phyloP scores from a whole-genome alignment of 2,329 filamentous ascomycete species.

The Celoporthe dispersa region DNA sequence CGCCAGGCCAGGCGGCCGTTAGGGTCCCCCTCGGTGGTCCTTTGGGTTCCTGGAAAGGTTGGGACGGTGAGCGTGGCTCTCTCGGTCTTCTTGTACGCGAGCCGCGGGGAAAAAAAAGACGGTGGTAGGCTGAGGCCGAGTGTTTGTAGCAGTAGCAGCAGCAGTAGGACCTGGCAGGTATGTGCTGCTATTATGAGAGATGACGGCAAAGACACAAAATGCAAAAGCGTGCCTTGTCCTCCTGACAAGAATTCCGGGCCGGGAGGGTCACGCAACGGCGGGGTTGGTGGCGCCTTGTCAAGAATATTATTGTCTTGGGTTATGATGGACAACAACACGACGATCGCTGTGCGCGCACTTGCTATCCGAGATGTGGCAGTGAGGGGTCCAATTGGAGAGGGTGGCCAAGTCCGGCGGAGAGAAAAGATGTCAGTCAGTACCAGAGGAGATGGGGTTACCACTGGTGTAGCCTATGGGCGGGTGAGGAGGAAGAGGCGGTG shows the following conservation, averaged over 20 bases:
- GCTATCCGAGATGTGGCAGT: conserved; percentile 1
- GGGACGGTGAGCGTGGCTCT: background rate
- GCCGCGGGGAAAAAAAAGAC: conserved; percentile 9
- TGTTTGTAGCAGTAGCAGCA: background rate
- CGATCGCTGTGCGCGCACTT: conserved; percentile 14
- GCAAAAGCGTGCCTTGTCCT: conserved; percentile 27
- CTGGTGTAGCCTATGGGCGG: conserved; percentile 2
- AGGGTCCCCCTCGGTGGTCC: conserved; percentile 15
- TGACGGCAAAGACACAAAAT: conserved; percentile 11
- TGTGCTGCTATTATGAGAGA: background rate
- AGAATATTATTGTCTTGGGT: conserved; percentile 3
- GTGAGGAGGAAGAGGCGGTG: too few species aligned
- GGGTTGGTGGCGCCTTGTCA: conserved; percentile 20
- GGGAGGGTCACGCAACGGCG: conserved; percentile 17
- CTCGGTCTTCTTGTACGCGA: background rate
- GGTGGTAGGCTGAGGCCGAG: conserved; percentile 21
- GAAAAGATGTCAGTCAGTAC: background rate
- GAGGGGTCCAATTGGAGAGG: background rate
- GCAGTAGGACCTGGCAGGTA: conserved; percentile 4
- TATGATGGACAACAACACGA: conserved; percentile 12
- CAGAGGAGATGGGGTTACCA: conserved; percentile 1
- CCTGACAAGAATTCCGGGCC: conserved; percentile 21
- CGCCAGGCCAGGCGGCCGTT: conserved; percentile 20
- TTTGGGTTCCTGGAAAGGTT: background rate
- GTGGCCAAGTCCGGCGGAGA: conserved; percentile 9